These are phyloP conservation scores for Massarina eburnea DNA, from an alignment of 2,329 filamentous ascomycete genomes.

Conservation along the genomic window DNA sequence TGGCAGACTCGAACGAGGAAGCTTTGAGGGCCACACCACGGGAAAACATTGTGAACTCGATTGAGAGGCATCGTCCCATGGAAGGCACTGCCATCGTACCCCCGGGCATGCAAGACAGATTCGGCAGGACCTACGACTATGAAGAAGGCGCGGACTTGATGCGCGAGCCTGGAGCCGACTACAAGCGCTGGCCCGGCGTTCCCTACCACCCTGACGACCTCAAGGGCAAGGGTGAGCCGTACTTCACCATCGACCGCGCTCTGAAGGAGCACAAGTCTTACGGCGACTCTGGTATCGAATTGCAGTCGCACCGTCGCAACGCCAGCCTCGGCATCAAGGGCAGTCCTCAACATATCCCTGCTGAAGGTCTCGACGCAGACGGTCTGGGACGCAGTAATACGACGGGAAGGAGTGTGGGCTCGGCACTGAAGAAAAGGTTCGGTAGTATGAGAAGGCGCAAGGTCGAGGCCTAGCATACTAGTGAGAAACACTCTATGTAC, in stretches of 20 bases:
- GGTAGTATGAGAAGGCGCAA: slow-evolving; percentile 47
- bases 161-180: slow-evolving; percentile 78
- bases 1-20: slow-evolving; percentile 71
- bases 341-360: slow-evolving; percentile 19
- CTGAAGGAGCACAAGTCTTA: slow-evolving; percentile 61
- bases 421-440: slow-evolving; percentile 50
- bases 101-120: slow-evolving; percentile 67
- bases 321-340: slow-evolving; percentile 40
- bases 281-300: slow-evolving; percentile 46
- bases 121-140: slow-evolving; percentile 74
- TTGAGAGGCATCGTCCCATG: slow-evolving; percentile 73
- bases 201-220: slow-evolving; percentile 73
- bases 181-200: slow-evolving; percentile 72
- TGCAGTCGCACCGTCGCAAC: slow-evolving; percentile 44
- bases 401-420: slow-evolving; percentile 40
- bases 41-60: slow-evolving; percentile 74
- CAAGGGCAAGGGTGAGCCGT: slow-evolving; percentile 81
- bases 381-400: slow-evolving; percentile 37
- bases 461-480: slow-evolving; percentile 19
- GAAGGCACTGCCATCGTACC: slow-evolving; percentile 80
- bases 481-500: neutral
- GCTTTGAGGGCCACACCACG: slow-evolving; percentile 78
- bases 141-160: slow-evolving; percentile 86
- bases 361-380: slow-evolving; percentile 28
- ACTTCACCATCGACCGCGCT: slow-evolving; percentile 69